These are phyloP conservation scores for Chimonanthus praecox DNA, from an alignment of 164 flowering plant genomes.

Conservation along the genomic window DNA sequence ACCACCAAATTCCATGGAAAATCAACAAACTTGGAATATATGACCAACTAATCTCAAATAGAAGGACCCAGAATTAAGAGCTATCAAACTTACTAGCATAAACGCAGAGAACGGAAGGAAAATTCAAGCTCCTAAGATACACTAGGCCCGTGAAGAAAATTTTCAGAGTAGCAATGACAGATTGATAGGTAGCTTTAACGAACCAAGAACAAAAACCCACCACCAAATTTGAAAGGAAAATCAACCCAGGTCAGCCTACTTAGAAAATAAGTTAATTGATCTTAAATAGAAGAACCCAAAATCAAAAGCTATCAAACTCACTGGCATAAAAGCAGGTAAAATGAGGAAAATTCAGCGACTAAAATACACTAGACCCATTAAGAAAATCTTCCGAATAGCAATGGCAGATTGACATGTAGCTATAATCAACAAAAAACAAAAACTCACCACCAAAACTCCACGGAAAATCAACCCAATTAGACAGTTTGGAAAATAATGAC, in stretches of 20 bases:
- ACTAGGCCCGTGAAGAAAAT: too few species aligned
- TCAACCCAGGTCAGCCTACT: background rate
- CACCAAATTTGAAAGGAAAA: background rate
- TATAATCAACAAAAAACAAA: background rate
- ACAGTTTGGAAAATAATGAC: background rate
- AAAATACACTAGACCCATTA: background rate
- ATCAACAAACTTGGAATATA: too few species aligned
- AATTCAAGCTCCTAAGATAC: too few species aligned
- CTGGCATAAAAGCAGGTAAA: slow-evolving; percentile 84
- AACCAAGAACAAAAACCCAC: background rate
- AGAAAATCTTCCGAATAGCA: background rate
- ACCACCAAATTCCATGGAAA: background rate
- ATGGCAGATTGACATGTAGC: background rate
- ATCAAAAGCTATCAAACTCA: slow-evolving; percentile 26
- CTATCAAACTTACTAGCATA: too few species aligned
- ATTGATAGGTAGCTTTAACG: too few species aligned
- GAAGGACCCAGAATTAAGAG: too few species aligned
- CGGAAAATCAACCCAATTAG: background rate
- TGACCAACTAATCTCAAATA: too few species aligned
- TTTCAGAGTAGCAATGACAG: too few species aligned
- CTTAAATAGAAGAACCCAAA: background rate
- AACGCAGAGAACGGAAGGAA: too few species aligned
- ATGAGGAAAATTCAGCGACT: background rate
- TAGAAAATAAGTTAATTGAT: background rate
- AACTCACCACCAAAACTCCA: background rate